Evolutionary conservation across 805 yeast genomes (phyloP).

Genomic region (Tetrapisispora namnaoensis): DNA sequence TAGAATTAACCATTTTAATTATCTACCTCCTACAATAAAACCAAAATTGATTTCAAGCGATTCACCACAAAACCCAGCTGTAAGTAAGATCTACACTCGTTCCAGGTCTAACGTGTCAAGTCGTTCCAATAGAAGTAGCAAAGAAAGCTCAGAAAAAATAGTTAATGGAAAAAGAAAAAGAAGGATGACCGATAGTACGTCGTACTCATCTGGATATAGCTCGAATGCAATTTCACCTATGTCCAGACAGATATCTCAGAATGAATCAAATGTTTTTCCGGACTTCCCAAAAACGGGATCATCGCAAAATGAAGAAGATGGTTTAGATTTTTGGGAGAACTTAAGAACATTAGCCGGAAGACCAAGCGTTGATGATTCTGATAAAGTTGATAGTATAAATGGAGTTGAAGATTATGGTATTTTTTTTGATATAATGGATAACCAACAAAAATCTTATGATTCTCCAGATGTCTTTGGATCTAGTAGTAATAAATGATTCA

Average conservation of each 20-base stretch:
- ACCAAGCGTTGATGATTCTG: slow-evolving; percentile 4
- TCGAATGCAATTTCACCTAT: neutral
- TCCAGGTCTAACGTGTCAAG: neutral
- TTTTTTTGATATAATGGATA: slow-evolving; percentile 2
- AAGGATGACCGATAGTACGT: neutral
- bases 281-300: neutral
- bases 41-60: slow-evolving; percentile 58
- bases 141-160: slow-evolving; percentile 1
- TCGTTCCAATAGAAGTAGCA: neutral
- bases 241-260: neutral
- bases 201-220: neutral
- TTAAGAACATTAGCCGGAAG: slow-evolving; percentile 46
- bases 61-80: slow-evolving; percentile 37
- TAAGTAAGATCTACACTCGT: slow-evolving; percentile 24
- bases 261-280: neutral
- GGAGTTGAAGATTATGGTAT: slow-evolving; percentile 3
- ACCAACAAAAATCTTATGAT: neutral
- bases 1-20: slow-evolving; percentile 63
- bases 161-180: neutral
- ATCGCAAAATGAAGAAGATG: slow-evolving; percentile 40
- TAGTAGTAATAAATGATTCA: neutral
- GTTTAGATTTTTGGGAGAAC: slow-evolving; percentile 62
- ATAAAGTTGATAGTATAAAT: neutral
- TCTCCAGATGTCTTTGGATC: neutral
- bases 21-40: slow-evolving; percentile 62